These are phyloP conservation scores for Eutrema japonicum DNA, from an alignment of 345 rosid species.

Conservation along the genomic window DNA sequence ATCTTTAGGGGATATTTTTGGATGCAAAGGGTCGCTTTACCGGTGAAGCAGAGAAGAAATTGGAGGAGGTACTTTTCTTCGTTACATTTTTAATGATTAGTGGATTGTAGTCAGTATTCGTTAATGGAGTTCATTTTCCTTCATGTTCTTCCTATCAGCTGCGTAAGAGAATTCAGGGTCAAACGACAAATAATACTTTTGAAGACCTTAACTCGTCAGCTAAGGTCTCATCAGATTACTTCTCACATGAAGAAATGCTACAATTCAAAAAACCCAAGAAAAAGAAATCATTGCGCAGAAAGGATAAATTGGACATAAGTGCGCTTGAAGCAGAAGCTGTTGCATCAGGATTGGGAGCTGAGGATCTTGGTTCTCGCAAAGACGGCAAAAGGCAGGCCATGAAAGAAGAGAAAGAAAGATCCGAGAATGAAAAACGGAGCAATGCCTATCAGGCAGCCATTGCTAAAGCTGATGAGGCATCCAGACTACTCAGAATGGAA, in stretches of 20 bases:
- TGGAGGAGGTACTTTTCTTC: conserved; percentile 70
- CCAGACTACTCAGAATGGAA: conserved; percentile 68
- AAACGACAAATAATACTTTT: conserved; percentile 51
- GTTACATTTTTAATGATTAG: conserved; percentile 18
- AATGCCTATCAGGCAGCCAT: conserved; percentile 75
- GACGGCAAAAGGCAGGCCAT: conserved; percentile 80
- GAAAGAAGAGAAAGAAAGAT: conserved; percentile 76
- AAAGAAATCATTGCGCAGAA: conserved; percentile 80
- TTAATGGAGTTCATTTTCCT: conserved; percentile 18
- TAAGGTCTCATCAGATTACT: conserved; percentile 79
- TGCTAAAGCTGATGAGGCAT: conserved; percentile 92
- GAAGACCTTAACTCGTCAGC: conserved; percentile 73
- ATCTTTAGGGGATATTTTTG: conserved; percentile 73
- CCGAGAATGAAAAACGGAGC: conserved; percentile 74
- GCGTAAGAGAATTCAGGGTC: conserved; percentile 77
- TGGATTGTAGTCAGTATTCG: conserved; percentile 24
- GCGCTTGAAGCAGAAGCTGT: conserved; percentile 92
- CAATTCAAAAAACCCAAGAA: conserved; percentile 91
- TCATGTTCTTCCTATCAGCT: conserved; percentile 56
- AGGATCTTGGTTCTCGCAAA: conserved; percentile 93
- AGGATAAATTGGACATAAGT: conserved; percentile 84
- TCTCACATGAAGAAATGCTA: conserved; percentile 85
- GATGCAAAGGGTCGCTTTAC: conserved; percentile 83
- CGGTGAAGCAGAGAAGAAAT: conserved; percentile 93
- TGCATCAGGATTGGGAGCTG: conserved; percentile 78